These are phyloP conservation scores for Mycena crocata DNA, from an alignment of 768 basidiomycete genomes.

Conservation along the genomic window DNA sequence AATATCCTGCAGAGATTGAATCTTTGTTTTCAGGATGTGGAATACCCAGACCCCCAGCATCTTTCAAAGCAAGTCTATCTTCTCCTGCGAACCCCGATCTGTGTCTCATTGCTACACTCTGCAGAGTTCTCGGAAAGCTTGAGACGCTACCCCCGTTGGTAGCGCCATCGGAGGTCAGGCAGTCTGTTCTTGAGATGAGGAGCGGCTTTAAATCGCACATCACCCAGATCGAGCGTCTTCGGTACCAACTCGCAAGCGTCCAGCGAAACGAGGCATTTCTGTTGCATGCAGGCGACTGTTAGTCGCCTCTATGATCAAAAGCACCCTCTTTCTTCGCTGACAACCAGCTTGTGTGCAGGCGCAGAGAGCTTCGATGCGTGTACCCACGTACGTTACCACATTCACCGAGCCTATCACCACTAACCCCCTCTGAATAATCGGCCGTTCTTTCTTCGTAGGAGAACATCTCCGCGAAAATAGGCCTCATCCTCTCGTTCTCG, in stretches of 20 bases:
- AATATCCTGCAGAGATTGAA: not conserved
- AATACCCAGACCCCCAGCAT: constrained; percentile 73
- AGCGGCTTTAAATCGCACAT: constrained; percentile 33
- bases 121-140: constrained; percentile 84
- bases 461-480: constrained; percentile 89
- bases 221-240: constrained; percentile 82
- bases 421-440: constrained; percentile 10
- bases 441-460: constrained; percentile 62
- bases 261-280: constrained; percentile 92
- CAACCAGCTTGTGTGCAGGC: constrained; percentile 22
- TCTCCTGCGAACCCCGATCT: constrained; percentile 11
- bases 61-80: constrained; percentile 61
- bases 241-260: constrained; percentile 82
- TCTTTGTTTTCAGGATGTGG: constrained; percentile 63
- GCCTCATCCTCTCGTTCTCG: constrained; percentile 94
- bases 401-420: not conserved
- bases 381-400: constrained; percentile 74
- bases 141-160: constrained; percentile 88
- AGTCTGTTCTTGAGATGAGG: constrained; percentile 9
- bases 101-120: constrained; percentile 17
- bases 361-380: constrained; percentile 96
- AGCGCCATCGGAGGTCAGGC: constrained; percentile 87
- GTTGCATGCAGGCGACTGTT: constrained; percentile 95
- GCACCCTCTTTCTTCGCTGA: not conserved
- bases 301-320: not conserved